phyloP scores from a whole-genome alignment of 257 asterid genomes.

The Gardenia jasminoides region DNA sequence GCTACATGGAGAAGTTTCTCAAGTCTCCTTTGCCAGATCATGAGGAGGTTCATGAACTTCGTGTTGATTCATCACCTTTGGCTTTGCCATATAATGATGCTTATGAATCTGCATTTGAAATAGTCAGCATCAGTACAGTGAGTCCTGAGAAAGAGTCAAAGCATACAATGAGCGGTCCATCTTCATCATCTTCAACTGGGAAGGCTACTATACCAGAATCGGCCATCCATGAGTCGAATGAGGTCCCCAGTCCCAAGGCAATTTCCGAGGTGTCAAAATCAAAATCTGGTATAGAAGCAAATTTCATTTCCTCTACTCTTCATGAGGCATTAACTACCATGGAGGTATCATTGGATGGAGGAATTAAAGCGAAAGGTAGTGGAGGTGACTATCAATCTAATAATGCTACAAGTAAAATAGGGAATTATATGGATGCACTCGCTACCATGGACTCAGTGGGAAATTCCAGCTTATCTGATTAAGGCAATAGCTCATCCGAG shows the following conservation, averaged over 20 bases:
- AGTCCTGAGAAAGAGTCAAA: slow-evolving; percentile 44
- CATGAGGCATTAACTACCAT: slow-evolving; percentile 41
- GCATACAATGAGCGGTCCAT: too few relatives aligned
- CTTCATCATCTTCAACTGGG: too few relatives aligned
- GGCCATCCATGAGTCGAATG: too few relatives aligned
- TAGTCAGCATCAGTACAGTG: slow-evolving; percentile 37
- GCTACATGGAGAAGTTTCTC: slow-evolving; percentile 81
- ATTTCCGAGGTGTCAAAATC: too few relatives aligned
- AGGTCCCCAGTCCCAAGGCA: too few relatives aligned
- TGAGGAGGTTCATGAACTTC: slow-evolving; percentile 54
- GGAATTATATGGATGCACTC: too few relatives aligned
- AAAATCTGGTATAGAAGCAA: slow-evolving; percentile 31
- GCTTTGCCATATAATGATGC: slow-evolving; percentile 32
- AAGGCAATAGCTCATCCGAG: slow-evolving; percentile 32
- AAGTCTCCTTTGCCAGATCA: slow-evolving; percentile 64
- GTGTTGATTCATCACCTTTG: slow-evolving; percentile 38
- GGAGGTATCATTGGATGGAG: slow-evolving; percentile 46
- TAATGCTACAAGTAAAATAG: slow-evolving; percentile 67
- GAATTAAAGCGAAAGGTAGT: slow-evolving; percentile 39
- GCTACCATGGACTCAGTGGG: slow-evolving; percentile 71
- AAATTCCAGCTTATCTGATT: slow-evolving; percentile 53
- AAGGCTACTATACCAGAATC: too few relatives aligned
- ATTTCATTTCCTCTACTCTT: slow-evolving; percentile 32
- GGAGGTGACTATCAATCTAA: slow-evolving; percentile 53
- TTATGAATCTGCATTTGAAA: slow-evolving; percentile 37